Percentiles rank a stretch among this genome's conserved stretches.
Conservation (phyloP, 2,329 filamentous ascomycete genomes). For the Penicillium sumatraense region DNA sequence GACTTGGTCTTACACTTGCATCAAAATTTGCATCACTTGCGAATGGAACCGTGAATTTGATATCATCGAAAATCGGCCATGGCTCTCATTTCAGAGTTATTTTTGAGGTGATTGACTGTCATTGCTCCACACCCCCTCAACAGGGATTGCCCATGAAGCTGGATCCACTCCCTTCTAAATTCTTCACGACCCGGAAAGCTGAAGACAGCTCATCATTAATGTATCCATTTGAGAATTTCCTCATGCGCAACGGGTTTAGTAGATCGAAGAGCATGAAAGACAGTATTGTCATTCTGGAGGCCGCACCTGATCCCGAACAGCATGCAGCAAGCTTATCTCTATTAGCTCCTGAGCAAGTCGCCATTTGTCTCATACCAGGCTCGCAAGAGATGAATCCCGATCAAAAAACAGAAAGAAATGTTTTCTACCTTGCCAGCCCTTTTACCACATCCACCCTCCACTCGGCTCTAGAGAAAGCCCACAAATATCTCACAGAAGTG, state of each 20-base stretch:
- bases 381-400: too few relatives aligned
- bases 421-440: not conserved
- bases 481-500: not conserved
- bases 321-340: not conserved
- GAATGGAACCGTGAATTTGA: slow-evolving; percentile 9
- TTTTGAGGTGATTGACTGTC: slow-evolving; percentile 7
- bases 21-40: slow-evolving; percentile 15
- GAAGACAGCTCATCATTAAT: not conserved
- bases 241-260: not conserved
- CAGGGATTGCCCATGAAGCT: not conserved
- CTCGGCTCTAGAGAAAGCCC: not conserved
- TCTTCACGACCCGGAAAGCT: not conserved
- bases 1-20: slow-evolving; percentile 16
- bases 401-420: not conserved
- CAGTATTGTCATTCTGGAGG: not conserved
- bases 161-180: not conserved
- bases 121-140: not conserved
- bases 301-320: not conserved
- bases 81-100: slow-evolving; percentile 18
- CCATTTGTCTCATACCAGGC: not conserved
- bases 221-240: not conserved
- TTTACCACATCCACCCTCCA: not conserved
- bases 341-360: not conserved
- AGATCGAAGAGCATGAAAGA: not conserved
- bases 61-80: slow-evolving; percentile 8